Evolutionary conservation across 2,329 filamentous ascomycete species (phyloP).

Genomic region (Colletotrichum musicola): DNA sequence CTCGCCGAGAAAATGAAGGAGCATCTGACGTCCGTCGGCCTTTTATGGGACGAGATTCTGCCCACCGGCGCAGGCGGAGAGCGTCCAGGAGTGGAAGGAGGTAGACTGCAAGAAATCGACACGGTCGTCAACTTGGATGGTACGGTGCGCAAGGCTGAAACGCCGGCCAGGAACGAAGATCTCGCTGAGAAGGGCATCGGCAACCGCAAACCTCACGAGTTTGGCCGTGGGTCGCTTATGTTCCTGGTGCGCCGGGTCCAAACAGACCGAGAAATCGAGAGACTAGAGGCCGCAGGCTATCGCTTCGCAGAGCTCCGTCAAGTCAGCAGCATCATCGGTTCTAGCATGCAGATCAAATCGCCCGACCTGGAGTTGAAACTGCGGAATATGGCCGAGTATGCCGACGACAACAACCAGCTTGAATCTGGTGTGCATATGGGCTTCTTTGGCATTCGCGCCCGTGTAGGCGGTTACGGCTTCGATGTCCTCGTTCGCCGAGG

Average conservation of each 20-base stretch:
- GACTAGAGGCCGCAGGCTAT: conserved; percentile 78
- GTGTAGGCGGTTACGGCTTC: conserved; percentile 67
- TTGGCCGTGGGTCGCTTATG: conserved; percentile 82
- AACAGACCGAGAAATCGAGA: conserved; percentile 68
- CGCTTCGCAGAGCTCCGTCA: conserved; percentile 80
- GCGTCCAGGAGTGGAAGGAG: conserved; percentile 35
- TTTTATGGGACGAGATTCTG: conserved; percentile 82
- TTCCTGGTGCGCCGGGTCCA: conserved; percentile 79
- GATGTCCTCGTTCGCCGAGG: conserved; percentile 72
- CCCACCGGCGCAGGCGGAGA: conserved; percentile 66
- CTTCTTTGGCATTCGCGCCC: conserved; percentile 68
- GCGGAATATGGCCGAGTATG: conserved; percentile 72
- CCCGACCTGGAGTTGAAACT: conserved; percentile 73
- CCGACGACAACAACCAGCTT: conserved; percentile 58
- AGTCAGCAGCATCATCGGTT: conserved; percentile 76
- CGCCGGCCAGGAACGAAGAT: conserved; percentile 45
- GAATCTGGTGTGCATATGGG: conserved; percentile 68
- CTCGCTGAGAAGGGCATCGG: conserved; percentile 56
- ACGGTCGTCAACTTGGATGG: conserved; percentile 30
- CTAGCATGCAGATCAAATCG: conserved; percentile 79
- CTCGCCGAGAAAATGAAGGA: conserved; percentile 77
- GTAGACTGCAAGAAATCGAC: conserved; percentile 24
- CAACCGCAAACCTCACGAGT: conserved; percentile 48
- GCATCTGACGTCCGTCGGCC: conserved; percentile 73
- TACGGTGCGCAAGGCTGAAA: conserved; percentile 34